Conservation (phyloP, 2,329 filamentous ascomycete species). For the Rhinocladiella similis region DNA sequence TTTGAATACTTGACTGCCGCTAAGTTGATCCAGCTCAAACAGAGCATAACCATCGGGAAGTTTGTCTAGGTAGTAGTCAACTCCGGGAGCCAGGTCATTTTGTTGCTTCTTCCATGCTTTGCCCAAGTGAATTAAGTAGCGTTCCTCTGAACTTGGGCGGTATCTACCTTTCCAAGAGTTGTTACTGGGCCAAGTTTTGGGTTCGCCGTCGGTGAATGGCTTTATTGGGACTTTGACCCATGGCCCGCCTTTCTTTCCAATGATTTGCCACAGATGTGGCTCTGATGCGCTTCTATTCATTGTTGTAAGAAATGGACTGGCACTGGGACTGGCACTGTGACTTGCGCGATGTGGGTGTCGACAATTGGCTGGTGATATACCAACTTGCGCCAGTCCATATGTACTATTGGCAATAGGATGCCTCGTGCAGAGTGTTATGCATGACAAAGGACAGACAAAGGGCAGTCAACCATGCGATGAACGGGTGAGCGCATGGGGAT, state of each 20-base stretch:
- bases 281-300: not conserved
- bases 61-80: constrained; percentile 52
- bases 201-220: constrained; percentile 41
- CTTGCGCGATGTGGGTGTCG: not conserved
- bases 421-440: too few relatives aligned
- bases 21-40: constrained; percentile 50
- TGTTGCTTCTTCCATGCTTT: constrained; percentile 49
- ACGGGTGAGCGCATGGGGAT: too few relatives aligned
- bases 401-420: too few relatives aligned
- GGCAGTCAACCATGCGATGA: too few relatives aligned
- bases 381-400: too few relatives aligned
- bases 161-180: constrained; percentile 29
- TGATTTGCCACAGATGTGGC: constrained; percentile 6
- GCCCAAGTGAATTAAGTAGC: constrained; percentile 51
- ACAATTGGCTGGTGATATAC: too few relatives aligned
- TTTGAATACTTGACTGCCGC: constrained; percentile 48
- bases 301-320: too few relatives aligned
- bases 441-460: too few relatives aligned
- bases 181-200: constrained; percentile 35
- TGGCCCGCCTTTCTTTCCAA: constrained; percentile 13
- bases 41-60: constrained; percentile 57
- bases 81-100: constrained; percentile 35
- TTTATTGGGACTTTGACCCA: constrained; percentile 20
- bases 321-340: too few relatives aligned
- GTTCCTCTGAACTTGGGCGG: constrained; percentile 39